phyloP scores from a whole-genome alignment of 805 yeast genomes.

The Spencermartinsiella europaea region DNA sequence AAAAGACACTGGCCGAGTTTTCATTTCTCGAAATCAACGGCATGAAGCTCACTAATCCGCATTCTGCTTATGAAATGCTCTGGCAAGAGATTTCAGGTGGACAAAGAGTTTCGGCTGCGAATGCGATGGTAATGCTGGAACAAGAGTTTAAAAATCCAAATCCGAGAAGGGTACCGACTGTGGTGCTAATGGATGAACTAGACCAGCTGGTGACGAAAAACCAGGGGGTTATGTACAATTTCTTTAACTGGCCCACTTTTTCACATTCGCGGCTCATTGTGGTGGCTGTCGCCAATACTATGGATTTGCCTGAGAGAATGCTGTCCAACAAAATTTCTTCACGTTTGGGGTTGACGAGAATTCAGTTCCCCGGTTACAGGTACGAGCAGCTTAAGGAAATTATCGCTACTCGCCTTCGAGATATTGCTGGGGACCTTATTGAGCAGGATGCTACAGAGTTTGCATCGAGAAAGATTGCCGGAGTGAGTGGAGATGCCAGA shows the following conservation, averaged over 20 bases:
- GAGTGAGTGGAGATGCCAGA: constrained; percentile 97
- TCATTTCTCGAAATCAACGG: constrained; percentile 87
- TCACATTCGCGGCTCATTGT: constrained; percentile 74
- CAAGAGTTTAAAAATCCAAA: constrained; percentile 48
- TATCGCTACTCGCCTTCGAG: constrained; percentile 63
- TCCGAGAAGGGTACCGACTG: constrained; percentile 46
- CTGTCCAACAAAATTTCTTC: constrained; percentile 86
- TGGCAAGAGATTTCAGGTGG: constrained; percentile 70
- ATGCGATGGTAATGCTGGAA: constrained; percentile 65
- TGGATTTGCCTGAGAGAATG: constrained; percentile 92
- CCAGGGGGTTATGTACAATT: constrained; percentile 87
- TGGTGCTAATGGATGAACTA: constrained; percentile 83
- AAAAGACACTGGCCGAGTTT: constrained; percentile 44
- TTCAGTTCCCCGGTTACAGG: constrained; percentile 85
- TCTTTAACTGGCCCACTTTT: constrained; percentile 96
- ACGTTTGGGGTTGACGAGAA: constrained; percentile 79
- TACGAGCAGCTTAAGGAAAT: constrained; percentile 71
- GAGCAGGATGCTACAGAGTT: constrained; percentile 75
- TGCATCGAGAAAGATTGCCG: constrained; percentile 90
- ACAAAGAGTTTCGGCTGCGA: constrained; percentile 51
- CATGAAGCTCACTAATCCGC: constrained; percentile 73
- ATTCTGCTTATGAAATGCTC: constrained; percentile 71
- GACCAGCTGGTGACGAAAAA: constrained; percentile 84
- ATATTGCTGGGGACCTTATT: constrained; percentile 38
- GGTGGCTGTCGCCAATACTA: constrained; percentile 91